Evolutionary conservation across 371 early-diverging fungal species (phyloP), one percentile per base, ranked within the genome.

Genomic region (Apophysomyces elegans): DNA sequence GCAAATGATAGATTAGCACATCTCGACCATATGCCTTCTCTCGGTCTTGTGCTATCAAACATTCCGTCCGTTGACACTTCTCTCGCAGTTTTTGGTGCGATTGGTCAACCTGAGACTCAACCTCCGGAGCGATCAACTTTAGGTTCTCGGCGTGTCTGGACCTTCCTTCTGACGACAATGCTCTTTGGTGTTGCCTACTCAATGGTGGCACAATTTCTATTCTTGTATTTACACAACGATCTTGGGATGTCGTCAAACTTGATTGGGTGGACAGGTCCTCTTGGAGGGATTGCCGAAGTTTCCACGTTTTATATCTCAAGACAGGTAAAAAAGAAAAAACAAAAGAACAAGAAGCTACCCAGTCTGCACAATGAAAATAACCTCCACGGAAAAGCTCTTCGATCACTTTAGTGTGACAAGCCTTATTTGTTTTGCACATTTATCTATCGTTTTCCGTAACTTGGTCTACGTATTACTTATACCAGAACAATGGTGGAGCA

Each of bases 21-120:
- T 62, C 56, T 71, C 68, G 68, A 69, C 45, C 68, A 72, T 56
- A 65, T 77, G 21, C 82, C 82, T 13, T 67, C 82, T 12, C 62
- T 81, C 7, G 82, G 82, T 35, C 74, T 81, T 41, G 79, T 73
- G 3, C 63, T 81, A 11, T 81, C 82, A 0, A 72, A 75, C 45
- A 81, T 81, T 9, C 82, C 82, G 2, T 73, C 77, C 0, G 58
- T 81, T 21, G 82, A 81, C 58, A 73, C 79, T 18, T 77, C 82
- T 11, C 60, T 81, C 6, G 78, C 79, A 7, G 79, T 66, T 3
- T 71, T 81, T 63, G 75, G 73, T 14, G 66, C 37, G 7, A 44
- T 74, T 13, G 67, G 65, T 5, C 63, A 68, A 13, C 64, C 64
- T 4, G 73, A 74, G 37, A 65, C 63, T 4, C 64, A 66, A 18